Conservation (phyloP, 1,139 yeast genomes). For the Candida labiduridarum region DNA sequence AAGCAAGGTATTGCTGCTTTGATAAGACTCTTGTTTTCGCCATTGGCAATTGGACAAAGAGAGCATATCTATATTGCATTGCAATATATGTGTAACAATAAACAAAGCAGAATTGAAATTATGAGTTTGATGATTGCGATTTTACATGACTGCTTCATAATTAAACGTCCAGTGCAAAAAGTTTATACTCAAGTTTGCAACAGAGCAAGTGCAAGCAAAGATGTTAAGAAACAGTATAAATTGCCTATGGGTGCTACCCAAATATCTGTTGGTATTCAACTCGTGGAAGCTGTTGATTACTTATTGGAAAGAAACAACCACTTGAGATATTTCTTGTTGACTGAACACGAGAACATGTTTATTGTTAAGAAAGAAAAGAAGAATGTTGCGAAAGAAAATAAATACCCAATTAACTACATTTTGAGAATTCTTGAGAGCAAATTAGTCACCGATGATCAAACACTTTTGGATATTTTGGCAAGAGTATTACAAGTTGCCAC, state of each 20-base stretch:
- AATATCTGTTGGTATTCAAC: slow-evolving; percentile 71
- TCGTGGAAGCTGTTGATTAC: slow-evolving; percentile 73
- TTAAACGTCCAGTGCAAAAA: slow-evolving; percentile 62
- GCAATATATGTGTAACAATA: slow-evolving; percentile 69
- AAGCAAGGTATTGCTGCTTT: slow-evolving; percentile 75
- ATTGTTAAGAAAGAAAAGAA: slow-evolving; percentile 43
- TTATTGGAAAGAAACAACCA: slow-evolving; percentile 71
- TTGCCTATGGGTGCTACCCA: slow-evolving; percentile 70
- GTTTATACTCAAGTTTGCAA: slow-evolving; percentile 61
- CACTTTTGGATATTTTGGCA: slow-evolving; percentile 76
- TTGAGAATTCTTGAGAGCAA: slow-evolving; percentile 64
- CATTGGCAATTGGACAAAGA: slow-evolving; percentile 67
- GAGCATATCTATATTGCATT: slow-evolving; percentile 69
- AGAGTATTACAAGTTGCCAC: slow-evolving; percentile 77
- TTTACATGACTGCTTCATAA: slow-evolving; percentile 71
- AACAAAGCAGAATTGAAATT: slow-evolving; percentile 79
- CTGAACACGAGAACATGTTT: slow-evolving; percentile 74
- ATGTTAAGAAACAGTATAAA: slow-evolving; percentile 23
- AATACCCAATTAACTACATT: slow-evolving; percentile 73
- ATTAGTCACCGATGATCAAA: slow-evolving; percentile 68
- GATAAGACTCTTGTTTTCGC: slow-evolving; percentile 70
- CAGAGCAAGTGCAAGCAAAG: slow-evolving; percentile 26
- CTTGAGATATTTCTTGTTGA: slow-evolving; percentile 72
- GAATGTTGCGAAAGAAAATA: slow-evolving; percentile 41
- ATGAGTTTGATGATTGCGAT: slow-evolving; percentile 68